phyloP scores from a whole-genome alignment of 1,284 basidiomycete species.

The Neotropicomus parvogracilis region DNA sequence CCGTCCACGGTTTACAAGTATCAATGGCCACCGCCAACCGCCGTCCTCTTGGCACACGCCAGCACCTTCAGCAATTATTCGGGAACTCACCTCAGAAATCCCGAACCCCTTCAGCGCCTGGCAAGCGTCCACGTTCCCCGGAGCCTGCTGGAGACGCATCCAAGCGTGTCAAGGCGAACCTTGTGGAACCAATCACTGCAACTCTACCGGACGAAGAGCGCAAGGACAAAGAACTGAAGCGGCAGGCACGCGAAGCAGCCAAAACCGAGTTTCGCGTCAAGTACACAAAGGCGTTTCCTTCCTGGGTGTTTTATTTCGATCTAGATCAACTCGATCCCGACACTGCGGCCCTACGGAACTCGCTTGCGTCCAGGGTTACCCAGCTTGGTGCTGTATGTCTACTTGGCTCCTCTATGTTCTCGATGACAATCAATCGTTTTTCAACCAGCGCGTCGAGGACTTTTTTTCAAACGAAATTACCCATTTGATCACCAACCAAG shows the following conservation, averaged over 20 bases:
- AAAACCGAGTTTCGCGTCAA: constrained; percentile 77
- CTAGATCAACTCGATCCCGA: constrained; percentile 54
- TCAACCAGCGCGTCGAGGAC: constrained; percentile 65
- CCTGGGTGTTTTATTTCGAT: constrained; percentile 85
- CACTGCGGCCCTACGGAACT: constrained; percentile 42
- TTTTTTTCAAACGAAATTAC: constrained; percentile 87
- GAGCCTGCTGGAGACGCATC: constrained; percentile 42
- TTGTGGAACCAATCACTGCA: constrained; percentile 19
- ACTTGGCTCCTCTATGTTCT: not conserved
- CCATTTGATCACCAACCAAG: constrained; percentile 77
- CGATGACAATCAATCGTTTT: constrained; percentile 1
- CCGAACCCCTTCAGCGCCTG: constrained; percentile 24
- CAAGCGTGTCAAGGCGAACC: constrained; percentile 34
- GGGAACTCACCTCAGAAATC: constrained; percentile 32
- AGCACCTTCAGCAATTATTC: constrained; percentile 33
- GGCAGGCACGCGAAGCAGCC: constrained; percentile 54
- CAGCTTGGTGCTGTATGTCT: constrained; percentile 76
- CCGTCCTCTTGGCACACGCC: constrained; percentile 37
- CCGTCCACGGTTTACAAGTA: not conserved
- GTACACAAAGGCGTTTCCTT: constrained; percentile 82
- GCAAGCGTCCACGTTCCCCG: constrained; percentile 66
- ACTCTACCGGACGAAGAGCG: constrained; percentile 31
- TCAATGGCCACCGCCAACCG: constrained; percentile 42
- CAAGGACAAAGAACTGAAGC: constrained; percentile 41
- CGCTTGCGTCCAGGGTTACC: constrained; percentile 53